Evolutionary conservation across 31 red algal genomes (phyloP).

Genomic region (Odonthalia washingtoniensis): DNA sequence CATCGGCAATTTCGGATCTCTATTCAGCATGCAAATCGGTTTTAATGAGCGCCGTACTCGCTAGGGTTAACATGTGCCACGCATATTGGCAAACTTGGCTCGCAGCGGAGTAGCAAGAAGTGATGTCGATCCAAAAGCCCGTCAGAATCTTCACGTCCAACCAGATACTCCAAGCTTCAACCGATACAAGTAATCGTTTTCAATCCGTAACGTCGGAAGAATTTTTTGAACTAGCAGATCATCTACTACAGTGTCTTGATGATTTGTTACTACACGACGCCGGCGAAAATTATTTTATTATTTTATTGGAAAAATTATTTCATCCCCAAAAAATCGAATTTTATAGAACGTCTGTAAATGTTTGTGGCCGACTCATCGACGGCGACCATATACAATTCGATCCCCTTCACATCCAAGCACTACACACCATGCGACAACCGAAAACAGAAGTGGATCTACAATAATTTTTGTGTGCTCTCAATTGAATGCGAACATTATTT

Average conservation of each 20-base stretch:
- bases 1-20: conserved; percentile 42
- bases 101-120: conserved; percentile 16
- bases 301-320: neutral
- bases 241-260: neutral
- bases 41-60: neutral
- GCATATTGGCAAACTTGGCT: conserved; percentile 37
- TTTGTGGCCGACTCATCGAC: neutral
- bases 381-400: neutral
- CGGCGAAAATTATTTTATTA: neutral
- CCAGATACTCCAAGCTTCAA: conserved; percentile 5
- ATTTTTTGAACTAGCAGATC: too few species aligned
- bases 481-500: neutral
- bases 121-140: conserved; percentile 48
- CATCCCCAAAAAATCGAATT: conserved; percentile 6
- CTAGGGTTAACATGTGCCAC: conserved; percentile 32
- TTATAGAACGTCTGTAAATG: neutral
- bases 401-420: neutral
- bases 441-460: conserved; percentile 10
- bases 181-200: neutral
- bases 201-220: neutral
- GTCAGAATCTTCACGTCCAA: neutral
- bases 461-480: conserved; percentile 19
- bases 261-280: neutral
- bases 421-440: neutral
- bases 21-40: neutral